Base-by-base conservation (phyloP, 2,329 filamentous ascomycete genomes). In the Neofusicoccum sp. region DNA sequence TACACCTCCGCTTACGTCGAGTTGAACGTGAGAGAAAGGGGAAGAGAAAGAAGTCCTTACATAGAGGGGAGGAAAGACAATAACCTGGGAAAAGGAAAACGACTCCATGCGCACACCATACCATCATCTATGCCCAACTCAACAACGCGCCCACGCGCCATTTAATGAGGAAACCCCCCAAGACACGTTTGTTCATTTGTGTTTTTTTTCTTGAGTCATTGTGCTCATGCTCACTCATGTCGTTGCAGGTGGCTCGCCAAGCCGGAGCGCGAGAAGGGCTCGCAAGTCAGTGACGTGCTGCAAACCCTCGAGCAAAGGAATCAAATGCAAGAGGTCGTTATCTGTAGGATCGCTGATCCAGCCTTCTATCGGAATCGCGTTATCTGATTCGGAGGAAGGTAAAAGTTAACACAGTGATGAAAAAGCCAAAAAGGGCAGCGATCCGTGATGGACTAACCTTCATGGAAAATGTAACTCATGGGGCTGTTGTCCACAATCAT, bases 311-410 rank as follows among this genome's bases (percentile, higher is more conserved):
- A 99, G 82, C 69, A 98, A 81, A 33, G 95, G 95, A 62, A 99
- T 87, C 63, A 99, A 82, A 75, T 98, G 91, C 75, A 98, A 83
- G 66, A 99, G 82, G 72, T 97, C 93, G 73, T 93, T 95, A 77
- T 99, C 95, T 28, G 95, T 98, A 24, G 95, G 95, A 78, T 99
- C 95, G 75, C 89, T 96, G 78, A 99, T 98, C 95, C 95, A 99
- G 71, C 95, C 95, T 79, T 98, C 93, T 72, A 99, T 98, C 3
- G 95, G 95, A 70, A 99, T 97, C 54, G 95, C 95, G 78, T 99
- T 99, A 76, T 99, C 95, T 99, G 70, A 16, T 44, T 30, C 8
- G 12, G 6, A n/a, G 16, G 20, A 7, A 24, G 20, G 20, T 20
- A 1, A n/a, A 28, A 7, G 41, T 60, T 45, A 60, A 43, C 60